Conservation (phyloP, 2,329 filamentous ascomycete species). For the Cercospora citrullina region DNA sequence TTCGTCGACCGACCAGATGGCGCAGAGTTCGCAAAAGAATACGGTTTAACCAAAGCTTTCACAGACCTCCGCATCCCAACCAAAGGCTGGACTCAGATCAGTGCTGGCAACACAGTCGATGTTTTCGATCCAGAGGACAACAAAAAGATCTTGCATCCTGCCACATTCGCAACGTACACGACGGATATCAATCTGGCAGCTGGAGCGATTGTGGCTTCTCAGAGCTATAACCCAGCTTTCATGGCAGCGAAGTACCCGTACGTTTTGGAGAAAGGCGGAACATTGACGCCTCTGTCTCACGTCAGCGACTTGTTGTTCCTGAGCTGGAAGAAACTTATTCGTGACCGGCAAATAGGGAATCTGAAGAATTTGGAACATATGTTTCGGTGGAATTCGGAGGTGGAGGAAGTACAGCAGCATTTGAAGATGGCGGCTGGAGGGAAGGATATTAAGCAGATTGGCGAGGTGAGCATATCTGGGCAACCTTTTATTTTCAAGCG, state of each 20-base stretch:
- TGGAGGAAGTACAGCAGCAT: neutral
- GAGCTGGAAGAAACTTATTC: constrained; percentile 5
- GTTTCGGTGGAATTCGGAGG: constrained; percentile 7
- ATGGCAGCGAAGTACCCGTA: neutral
- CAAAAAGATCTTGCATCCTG: neutral
- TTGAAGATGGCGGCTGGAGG: neutral
- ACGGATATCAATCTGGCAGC: neutral
- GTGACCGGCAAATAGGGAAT: neutral
- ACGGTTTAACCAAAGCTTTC: constrained; percentile 1
- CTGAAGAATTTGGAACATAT: constrained; percentile 8
- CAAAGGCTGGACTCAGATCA: neutral
- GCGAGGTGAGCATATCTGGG: neutral
- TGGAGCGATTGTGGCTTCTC: constrained; percentile 4
- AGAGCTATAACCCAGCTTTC: neutral
- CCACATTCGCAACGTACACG: neutral
- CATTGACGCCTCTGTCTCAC: constrained; percentile 7
- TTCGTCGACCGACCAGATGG: constrained; percentile 2
- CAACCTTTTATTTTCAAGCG: too few species aligned
- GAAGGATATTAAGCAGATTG: neutral
- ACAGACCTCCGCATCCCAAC: neutral
- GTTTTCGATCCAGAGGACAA: neutral
- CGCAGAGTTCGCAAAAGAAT: neutral
- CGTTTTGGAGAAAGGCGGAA: neutral
- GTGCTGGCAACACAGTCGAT: neutral
- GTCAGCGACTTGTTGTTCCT: constrained; percentile 13